Evolutionary conservation across 768 basidiomycete species (phyloP), one percentile per base, ranked within the genome.

Genomic region (Termitomyces sp.): DNA sequence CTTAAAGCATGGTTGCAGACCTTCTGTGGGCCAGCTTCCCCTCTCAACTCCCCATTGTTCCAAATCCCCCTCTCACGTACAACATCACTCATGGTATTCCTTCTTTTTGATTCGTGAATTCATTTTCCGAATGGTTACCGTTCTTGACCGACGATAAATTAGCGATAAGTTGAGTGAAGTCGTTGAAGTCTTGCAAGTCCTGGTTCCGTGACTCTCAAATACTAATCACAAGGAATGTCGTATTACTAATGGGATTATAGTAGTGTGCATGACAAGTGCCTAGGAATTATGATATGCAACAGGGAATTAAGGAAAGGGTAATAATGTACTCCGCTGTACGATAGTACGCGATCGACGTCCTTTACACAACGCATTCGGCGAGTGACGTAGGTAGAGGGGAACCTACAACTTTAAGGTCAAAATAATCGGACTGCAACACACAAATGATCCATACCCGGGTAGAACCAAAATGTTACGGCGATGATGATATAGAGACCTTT

Each of bases 381-480:
- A 66, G 56, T 16, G 60, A 58, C 16, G 39, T 46, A 0, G 63
- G 63, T 16, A 66, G 65, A 54, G 47, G 54, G 3, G 63, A 62
- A 37, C 63, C 65, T 66, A 41, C 20, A 24, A 15, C n/a, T n/a
- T 16, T 18, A 45, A 33, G 24, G 51, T 31, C 8, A 50, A 36
- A 39, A 20, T 4, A 9, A 4, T 46, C 18, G 4, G 36, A 9
- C 15, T 37, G 48, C 2, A 20, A 28, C 10, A 29, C 24, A 29
- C 12, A 13, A 29, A 13, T 22, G 2, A 29, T 50, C 7, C 60
- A 68, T 56, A 77, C 80, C 78, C 68, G 79, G 80, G 66, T 82
- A 82, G 65, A 83, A 89, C 86, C 87, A 89, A 69, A 89, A 89
- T 9, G 81, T 75, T 31, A 90, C 82, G 2, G 85, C 88, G 31